These are phyloP conservation scores for Saccharomycopsis lassenensis DNA, from an alignment of 805 yeast genomes.

Conservation along the genomic window DNA sequence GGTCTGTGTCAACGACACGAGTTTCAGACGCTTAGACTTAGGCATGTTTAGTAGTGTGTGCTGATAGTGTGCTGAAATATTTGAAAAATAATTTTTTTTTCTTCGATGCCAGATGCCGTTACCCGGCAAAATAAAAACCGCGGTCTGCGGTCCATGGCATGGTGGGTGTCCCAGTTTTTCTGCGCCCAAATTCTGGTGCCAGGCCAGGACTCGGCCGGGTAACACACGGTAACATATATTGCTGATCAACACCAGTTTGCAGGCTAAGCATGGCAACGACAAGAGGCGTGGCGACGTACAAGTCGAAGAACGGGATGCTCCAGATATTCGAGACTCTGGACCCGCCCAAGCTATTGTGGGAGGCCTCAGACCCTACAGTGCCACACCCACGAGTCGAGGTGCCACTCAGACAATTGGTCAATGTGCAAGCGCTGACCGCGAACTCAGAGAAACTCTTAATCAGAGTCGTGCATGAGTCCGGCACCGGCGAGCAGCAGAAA, in stretches of 20 bases:
- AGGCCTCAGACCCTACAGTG: slow-evolving; percentile 38
- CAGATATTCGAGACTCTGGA: slow-evolving; percentile 43
- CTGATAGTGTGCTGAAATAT: no score
- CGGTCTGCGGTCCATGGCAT: no score
- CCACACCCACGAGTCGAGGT: slow-evolving; percentile 31
- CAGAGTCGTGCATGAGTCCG: slow-evolving; percentile 35
- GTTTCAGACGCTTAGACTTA: slow-evolving; percentile 92
- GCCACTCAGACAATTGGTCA: slow-evolving; percentile 31
- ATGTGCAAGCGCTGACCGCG: slow-evolving; percentile 62
- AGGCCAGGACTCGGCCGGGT: no score
- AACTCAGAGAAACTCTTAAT: slow-evolving; percentile 57
- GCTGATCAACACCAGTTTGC: no score
- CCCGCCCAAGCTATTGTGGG: slow-evolving; percentile 49
- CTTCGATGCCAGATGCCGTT: no score
- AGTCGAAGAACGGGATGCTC: slow-evolving; percentile 33
- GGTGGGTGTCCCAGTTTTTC: no score
- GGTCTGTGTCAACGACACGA: slow-evolving; percentile 90
- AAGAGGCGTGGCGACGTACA: slow-evolving; percentile 17
- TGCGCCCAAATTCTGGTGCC: no score
- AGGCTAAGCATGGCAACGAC: slow-evolving; percentile 14
- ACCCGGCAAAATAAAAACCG: no score
- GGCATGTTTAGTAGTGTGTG: slow-evolving; percentile 49
- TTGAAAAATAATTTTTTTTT: no score
- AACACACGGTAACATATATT: no score
- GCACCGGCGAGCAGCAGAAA: slow-evolving; percentile 22